Percentiles rank a stretch among this genome's conserved stretches.
phyloP scores from a whole-genome alignment of 192 early-diverging fungal species.

The Backusella luteola region DNA sequence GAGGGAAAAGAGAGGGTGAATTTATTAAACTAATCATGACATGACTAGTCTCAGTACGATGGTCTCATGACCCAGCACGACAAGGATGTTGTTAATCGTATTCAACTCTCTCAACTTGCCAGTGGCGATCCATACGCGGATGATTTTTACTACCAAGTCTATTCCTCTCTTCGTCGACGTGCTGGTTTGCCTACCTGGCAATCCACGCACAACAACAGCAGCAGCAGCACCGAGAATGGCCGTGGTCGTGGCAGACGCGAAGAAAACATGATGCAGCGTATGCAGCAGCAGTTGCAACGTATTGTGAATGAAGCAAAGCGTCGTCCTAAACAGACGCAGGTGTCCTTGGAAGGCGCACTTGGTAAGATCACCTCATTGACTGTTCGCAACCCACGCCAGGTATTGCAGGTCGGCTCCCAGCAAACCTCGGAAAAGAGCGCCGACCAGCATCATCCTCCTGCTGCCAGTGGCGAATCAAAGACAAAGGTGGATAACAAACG shows the following conservation, averaged over 20 bases:
- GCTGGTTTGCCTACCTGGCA: constrained; percentile 36
- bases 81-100: constrained; percentile 91
- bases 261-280: constrained; percentile 60
- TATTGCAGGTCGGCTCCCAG: constrained; percentile 62
- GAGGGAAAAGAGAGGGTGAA: not conserved
- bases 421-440: constrained; percentile 6
- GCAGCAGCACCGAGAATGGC: constrained; percentile 29
- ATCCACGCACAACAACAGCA: constrained; percentile 23
- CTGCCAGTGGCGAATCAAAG: not conserved
- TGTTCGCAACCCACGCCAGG: constrained; percentile 85
- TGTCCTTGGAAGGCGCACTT: constrained; percentile 90
- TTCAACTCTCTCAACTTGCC: constrained; percentile 93
- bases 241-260: constrained; percentile 44
- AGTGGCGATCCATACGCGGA: constrained; percentile 90
- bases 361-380: constrained; percentile 93
- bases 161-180: constrained; percentile 67
- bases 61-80: constrained; percentile 92
- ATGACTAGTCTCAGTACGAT: constrained; percentile 71
- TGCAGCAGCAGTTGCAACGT: constrained; percentile 96
- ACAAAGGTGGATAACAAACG: constrained; percentile 39
- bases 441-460: not conserved
- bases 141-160: constrained; percentile 97
- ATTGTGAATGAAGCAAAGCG: constrained; percentile 91
- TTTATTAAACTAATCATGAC: not conserved
- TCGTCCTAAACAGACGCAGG: constrained; percentile 82